Conservation (phyloP, 225 moss, liverwort and hornwort genomes). For the Pleurozium schreberi region DNA sequence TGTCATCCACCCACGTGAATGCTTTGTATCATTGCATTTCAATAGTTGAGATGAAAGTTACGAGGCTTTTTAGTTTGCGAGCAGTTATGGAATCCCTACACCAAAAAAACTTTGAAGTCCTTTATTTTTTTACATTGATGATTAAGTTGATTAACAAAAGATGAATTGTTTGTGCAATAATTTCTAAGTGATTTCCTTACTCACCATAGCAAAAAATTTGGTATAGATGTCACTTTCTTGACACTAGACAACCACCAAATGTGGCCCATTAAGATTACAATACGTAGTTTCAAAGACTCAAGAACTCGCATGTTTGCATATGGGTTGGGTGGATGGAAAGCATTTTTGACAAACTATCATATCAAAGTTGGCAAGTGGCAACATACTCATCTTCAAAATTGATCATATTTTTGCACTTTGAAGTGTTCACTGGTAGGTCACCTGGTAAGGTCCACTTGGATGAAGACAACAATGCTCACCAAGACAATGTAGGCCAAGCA, state of each 20-base stretch:
- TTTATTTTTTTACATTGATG: too few species aligned
- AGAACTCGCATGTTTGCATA: not conserved
- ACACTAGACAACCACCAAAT: not conserved
- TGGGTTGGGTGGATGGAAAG: not conserved
- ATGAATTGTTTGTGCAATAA: not conserved
- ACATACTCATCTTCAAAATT: not conserved
- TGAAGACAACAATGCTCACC: not conserved
- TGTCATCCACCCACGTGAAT: too few species aligned
- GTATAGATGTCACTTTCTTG: not conserved
- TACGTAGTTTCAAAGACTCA: not conserved
- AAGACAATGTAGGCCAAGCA: not conserved
- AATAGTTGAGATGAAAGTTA: too few species aligned
- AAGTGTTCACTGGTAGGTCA: not conserved
- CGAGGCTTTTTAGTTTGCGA: too few species aligned
- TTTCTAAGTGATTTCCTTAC: not conserved
- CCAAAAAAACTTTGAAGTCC: too few species aligned
- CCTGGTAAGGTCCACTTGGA: accelerated
- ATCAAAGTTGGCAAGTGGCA: not conserved
- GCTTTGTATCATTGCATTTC: too few species aligned
- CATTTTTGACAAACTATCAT: not conserved
- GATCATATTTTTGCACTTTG: accelerated
- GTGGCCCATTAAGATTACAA: not conserved
- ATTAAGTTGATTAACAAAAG: not conserved
- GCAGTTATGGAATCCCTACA: too few species aligned
- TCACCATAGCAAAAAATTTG: not conserved